phyloP scores from a whole-genome alignment of 257 asterid species.

The Vinca minor region DNA sequence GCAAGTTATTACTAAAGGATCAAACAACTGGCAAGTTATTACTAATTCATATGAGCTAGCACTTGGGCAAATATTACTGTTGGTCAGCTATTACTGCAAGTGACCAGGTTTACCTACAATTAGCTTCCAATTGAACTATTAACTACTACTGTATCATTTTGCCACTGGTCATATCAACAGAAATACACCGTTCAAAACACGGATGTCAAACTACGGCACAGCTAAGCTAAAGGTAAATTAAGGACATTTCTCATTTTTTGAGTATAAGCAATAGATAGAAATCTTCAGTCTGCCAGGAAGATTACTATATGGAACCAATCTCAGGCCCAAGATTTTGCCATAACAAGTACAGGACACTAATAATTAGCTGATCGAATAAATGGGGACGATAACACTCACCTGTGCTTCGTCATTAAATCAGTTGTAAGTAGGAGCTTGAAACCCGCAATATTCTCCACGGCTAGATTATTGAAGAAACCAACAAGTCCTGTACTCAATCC shows the following conservation, averaged over 20 bases:
- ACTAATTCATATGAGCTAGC: background rate
- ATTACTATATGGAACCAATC: background rate
- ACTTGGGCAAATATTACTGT: background rate
- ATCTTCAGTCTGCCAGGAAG: no score
- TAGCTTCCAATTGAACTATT: background rate
- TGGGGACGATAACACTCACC: constrained; percentile 37
- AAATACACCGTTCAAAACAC: background rate
- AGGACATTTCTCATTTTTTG: no score
- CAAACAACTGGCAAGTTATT: no score
- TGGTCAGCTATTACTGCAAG: background rate
- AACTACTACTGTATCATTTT: background rate
- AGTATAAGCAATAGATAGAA: no score
- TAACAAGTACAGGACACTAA: no score
- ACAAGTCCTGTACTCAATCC: constrained; percentile 72
- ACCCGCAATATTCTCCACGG: constrained; percentile 90
- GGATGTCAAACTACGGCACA: no score
- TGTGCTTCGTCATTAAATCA: constrained; percentile 54
- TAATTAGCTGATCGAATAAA: background rate
- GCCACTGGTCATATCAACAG: background rate
- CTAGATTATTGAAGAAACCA: constrained; percentile 78
- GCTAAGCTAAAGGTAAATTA: no score
- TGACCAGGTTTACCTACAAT: background rate
- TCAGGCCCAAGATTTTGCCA: background rate
- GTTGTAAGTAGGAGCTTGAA: constrained; percentile 57
- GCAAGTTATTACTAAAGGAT: no score